These are phyloP conservation scores for Starmerella etchellsii DNA, from an alignment of 805 yeast genomes.

Conservation along the genomic window DNA sequence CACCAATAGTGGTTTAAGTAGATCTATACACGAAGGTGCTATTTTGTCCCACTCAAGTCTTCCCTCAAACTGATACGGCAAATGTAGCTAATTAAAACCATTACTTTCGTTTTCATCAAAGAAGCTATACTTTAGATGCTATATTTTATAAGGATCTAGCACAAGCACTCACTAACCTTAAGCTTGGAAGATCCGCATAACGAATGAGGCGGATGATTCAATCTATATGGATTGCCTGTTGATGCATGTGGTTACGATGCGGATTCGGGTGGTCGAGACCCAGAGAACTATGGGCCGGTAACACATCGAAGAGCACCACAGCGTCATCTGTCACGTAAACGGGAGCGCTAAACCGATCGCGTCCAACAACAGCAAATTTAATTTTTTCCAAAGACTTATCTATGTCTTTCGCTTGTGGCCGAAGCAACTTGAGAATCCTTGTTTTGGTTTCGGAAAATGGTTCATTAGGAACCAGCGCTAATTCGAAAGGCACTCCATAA, in stretches of 20 bases:
- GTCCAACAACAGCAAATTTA: slow-evolving; percentile 41
- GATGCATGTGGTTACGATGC: slow-evolving; percentile 12
- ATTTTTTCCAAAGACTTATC: slow-evolving; percentile 70
- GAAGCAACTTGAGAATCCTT: slow-evolving; percentile 57
- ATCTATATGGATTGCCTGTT: slow-evolving; percentile 21
- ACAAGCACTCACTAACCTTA: no score
- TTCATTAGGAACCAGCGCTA: slow-evolving; percentile 49
- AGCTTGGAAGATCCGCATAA: no score
- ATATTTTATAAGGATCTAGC: no score
- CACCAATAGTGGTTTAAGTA: no score
- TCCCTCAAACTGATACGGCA: no score
- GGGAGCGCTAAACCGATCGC: slow-evolving; percentile 24
- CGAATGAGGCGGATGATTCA: slow-evolving; percentile 1
- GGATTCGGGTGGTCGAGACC: slow-evolving; percentile 87
- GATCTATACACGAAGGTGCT: no score
- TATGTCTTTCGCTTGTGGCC: slow-evolving; percentile 34
- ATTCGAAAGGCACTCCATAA: slow-evolving; percentile 61
- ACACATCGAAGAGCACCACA: slow-evolving; percentile 41
- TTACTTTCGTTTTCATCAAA: no score
- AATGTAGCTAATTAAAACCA: no score
- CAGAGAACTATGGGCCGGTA: slow-evolving; percentile 38
- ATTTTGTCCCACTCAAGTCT: no score
- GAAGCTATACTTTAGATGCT: no score
- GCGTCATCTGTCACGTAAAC: slow-evolving; percentile 39
- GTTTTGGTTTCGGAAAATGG: slow-evolving; percentile 45